phyloP scores from a whole-genome alignment of 495 filamentous ascomycete species.

The Neurospora sp. region DNA sequence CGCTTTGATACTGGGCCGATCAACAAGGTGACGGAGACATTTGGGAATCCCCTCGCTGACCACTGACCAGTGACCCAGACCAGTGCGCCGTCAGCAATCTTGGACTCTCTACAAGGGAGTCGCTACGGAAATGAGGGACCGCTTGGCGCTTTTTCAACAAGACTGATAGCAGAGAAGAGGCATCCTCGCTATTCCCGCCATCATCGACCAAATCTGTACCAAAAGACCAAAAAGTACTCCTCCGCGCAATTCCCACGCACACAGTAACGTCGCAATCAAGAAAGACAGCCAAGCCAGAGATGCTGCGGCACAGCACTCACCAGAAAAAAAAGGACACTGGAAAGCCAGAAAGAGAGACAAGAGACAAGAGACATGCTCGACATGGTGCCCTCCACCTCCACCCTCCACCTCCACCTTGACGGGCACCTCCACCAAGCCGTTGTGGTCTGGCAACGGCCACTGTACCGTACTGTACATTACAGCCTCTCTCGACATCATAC shows the following conservation, averaged over 20 bases:
- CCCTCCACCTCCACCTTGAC: neutral
- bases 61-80: neutral
- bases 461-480: neutral
- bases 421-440: neutral
- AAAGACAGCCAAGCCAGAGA: neutral
- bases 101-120: neutral
- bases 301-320: neutral
- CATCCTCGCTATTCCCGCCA: neutral
- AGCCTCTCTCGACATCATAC: neutral
- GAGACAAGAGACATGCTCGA: neutral
- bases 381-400: neutral
- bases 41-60: neutral
- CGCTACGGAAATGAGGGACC: neutral
- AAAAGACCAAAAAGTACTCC: neutral
- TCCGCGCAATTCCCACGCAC: neutral
- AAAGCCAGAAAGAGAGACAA: neutral
- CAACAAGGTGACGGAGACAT: neutral
- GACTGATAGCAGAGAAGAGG: neutral
- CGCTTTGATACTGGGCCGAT: neutral
- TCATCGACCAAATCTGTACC: neutral
- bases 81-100: neutral
- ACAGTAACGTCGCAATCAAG: neutral
- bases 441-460: neutral
- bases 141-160: neutral
- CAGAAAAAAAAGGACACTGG: neutral